phyloP scores from a whole-genome alignment of 2,329 filamentous ascomycete species.

The Harringtonia aguacate region DNA sequence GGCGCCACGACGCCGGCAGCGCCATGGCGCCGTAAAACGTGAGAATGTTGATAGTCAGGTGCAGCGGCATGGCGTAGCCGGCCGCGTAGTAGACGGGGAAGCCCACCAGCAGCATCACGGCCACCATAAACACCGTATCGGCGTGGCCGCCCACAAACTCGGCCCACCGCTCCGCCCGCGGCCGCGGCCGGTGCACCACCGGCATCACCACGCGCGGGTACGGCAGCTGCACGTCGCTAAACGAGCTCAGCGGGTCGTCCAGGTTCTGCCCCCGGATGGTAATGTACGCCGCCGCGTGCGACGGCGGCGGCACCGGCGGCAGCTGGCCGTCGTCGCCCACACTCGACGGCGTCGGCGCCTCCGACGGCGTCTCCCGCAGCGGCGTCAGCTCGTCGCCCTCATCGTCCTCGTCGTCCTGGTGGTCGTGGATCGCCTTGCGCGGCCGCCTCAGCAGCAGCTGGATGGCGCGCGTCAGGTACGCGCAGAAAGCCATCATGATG shows the following conservation, averaged over 20 bases:
- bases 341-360: constrained; percentile 10
- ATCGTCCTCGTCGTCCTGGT: constrained; percentile 37
- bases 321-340: constrained; percentile 8
- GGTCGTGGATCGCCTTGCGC: constrained; percentile 35
- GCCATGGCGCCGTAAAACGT: constrained; percentile 39
- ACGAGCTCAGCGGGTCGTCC: constrained; percentile 14
- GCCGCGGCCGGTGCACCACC: constrained; percentile 25
- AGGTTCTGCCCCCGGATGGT: constrained; percentile 13
- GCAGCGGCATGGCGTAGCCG: constrained; percentile 40
- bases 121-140: constrained; percentile 32
- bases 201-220: constrained; percentile 11
- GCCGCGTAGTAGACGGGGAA: constrained; percentile 42
- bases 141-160: constrained; percentile 31
- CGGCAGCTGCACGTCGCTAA: constrained; percentile 7
- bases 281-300: constrained; percentile 12
- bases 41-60: constrained; percentile 36
- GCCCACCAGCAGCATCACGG: constrained; percentile 38
- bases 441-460: constrained; percentile 40
- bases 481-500: constrained; percentile 38
- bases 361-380: constrained; percentile 10
- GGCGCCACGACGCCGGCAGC: constrained; percentile 35
- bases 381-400: constrained; percentile 6
- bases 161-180: constrained; percentile 39
- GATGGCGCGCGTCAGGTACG: constrained; percentile 42
- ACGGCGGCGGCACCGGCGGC: constrained; percentile 5